These are phyloP conservation scores for Pythium phragmiticola DNA, from an alignment of 352 stramenopile species.

Conservation along the genomic window DNA sequence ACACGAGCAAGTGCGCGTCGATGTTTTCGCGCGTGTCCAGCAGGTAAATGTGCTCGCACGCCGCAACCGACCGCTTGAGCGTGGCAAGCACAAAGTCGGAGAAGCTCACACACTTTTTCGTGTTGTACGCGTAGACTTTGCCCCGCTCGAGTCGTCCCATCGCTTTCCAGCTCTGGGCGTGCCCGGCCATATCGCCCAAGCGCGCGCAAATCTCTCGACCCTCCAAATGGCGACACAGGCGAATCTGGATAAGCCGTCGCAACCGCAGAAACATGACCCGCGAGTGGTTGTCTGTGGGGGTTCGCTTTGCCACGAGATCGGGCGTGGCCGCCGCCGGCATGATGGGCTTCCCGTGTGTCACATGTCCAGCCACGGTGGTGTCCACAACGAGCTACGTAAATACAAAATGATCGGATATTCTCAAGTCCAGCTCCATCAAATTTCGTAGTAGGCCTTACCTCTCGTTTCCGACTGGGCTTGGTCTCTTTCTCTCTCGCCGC, in stretches of 20 bases:
- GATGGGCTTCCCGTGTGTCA: slow-evolving; percentile 8
- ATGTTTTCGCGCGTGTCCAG: slow-evolving; percentile 56
- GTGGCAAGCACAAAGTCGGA: slow-evolving; percentile 56
- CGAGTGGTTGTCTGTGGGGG: slow-evolving; percentile 27
- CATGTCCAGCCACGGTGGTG: slow-evolving; percentile 2
- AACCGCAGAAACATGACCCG: slow-evolving; percentile 50
- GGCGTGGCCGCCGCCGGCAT: slow-evolving; percentile 20
- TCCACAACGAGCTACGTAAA: slow-evolving; percentile 18
- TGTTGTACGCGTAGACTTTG: slow-evolving; percentile 52
- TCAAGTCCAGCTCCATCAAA: neutral
- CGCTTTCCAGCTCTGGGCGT: slow-evolving; percentile 39
- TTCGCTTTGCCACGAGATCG: slow-evolving; percentile 28
- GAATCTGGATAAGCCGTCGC: slow-evolving; percentile 67
- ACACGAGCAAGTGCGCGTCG: slow-evolving; percentile 68
- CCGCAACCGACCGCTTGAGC: slow-evolving; percentile 44
- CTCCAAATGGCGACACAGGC: slow-evolving; percentile 65
- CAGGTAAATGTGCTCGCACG: slow-evolving; percentile 72
- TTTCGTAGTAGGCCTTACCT: slow-evolving; percentile 7
- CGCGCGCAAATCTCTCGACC: slow-evolving; percentile 49
- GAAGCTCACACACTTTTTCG: slow-evolving; percentile 53
- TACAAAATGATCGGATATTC: neutral
- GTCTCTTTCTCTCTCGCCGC: slow-evolving; percentile 15
- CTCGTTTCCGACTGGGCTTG: slow-evolving; percentile 22
- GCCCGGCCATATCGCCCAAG: slow-evolving; percentile 7
- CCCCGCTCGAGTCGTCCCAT: slow-evolving; percentile 48